These are phyloP conservation scores for Parathielavia appendiculata DNA, from an alignment of 495 filamentous ascomycete genomes.

Conservation along the genomic window DNA sequence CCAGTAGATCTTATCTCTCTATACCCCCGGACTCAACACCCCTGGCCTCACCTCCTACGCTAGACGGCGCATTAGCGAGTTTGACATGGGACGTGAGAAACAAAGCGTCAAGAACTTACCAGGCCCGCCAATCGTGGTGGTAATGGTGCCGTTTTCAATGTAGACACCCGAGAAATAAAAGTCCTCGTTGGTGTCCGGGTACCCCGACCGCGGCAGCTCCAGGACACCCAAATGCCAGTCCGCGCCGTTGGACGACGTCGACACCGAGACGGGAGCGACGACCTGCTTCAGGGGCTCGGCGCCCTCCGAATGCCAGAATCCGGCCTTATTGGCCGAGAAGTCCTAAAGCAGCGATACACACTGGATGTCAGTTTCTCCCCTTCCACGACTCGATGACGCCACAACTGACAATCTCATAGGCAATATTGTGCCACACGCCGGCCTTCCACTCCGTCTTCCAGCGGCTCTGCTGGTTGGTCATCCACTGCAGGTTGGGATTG, in stretches of 20 bases:
- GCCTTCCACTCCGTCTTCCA: conserved; percentile 47
- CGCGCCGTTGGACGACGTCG: conserved; percentile 57
- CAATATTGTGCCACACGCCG: conserved; percentile 72
- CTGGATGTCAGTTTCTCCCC: conserved; percentile 55
- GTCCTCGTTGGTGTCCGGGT: conserved; percentile 54
- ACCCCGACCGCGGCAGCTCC: conserved; percentile 56
- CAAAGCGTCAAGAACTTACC: conserved; percentile 15
- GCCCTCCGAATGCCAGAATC: conserved; percentile 65
- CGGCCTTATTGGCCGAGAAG: conserved; percentile 56
- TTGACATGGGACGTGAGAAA: conserved; percentile 34
- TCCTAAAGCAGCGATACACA: conserved; percentile 67
- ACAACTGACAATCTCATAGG: conserved; percentile 49
- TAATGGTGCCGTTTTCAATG: conserved; percentile 60
- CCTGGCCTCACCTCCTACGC: no score
- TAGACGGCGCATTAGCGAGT: no score
- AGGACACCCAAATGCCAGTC: conserved; percentile 76
- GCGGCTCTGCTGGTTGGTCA: conserved; percentile 39
- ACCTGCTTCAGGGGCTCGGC: conserved; percentile 47
- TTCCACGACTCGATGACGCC: conserved; percentile 40
- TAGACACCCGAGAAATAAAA: conserved; percentile 72
- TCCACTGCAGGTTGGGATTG: conserved; percentile 47
- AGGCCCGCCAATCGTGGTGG: conserved; percentile 41
- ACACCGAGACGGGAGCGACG: conserved; percentile 27
- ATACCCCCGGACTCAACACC: no score
- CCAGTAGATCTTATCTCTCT: no score